phyloP scores from a whole-genome alignment of 352 stramenopile genomes.

The Aphanomyces invadans region DNA sequence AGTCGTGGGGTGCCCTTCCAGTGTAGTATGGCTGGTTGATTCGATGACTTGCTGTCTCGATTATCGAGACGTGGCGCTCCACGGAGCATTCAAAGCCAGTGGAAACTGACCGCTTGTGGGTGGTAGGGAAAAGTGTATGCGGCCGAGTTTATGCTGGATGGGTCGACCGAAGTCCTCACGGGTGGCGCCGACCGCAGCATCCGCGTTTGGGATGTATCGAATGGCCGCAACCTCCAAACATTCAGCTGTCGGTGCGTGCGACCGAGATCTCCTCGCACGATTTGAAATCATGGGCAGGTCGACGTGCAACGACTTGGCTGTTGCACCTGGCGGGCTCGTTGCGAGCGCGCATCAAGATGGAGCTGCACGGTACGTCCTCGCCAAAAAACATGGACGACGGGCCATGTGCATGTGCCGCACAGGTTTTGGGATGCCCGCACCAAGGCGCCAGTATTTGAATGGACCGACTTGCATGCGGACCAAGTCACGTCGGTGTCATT shows the following conservation, averaged over 20 bases:
- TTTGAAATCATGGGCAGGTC: conserved; percentile 28
- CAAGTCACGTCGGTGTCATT: conserved; percentile 76
- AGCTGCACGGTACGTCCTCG: conserved; percentile 33
- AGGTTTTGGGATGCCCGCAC: conserved; percentile 63
- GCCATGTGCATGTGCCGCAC: too few species aligned
- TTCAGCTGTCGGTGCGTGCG: conserved; percentile 44
- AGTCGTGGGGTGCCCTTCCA: too few species aligned
- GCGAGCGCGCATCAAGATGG: conserved; percentile 74
- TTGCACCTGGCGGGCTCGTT: conserved; percentile 49
- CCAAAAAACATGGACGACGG: too few species aligned
- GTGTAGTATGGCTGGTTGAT: too few species aligned
- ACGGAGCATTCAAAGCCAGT: too few species aligned
- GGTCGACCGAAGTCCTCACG: conserved; percentile 59
- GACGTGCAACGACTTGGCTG: conserved; percentile 61
- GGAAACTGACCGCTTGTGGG: too few species aligned
- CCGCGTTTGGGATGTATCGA: conserved; percentile 65
- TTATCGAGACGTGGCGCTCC: too few species aligned
- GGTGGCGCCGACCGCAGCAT: conserved; percentile 68
- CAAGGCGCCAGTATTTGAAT: conserved; percentile 43
- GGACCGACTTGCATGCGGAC: conserved; percentile 48
- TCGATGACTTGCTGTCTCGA: too few species aligned
- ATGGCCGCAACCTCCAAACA: conserved; percentile 56
- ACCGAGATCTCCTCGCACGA: too few species aligned
- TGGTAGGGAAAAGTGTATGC: conserved; percentile 59
- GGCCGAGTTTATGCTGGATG: conserved; percentile 57